Evolutionary conservation across 139 green algal species (phyloP).

Genomic region (Spirogloea muscicola): DNA sequence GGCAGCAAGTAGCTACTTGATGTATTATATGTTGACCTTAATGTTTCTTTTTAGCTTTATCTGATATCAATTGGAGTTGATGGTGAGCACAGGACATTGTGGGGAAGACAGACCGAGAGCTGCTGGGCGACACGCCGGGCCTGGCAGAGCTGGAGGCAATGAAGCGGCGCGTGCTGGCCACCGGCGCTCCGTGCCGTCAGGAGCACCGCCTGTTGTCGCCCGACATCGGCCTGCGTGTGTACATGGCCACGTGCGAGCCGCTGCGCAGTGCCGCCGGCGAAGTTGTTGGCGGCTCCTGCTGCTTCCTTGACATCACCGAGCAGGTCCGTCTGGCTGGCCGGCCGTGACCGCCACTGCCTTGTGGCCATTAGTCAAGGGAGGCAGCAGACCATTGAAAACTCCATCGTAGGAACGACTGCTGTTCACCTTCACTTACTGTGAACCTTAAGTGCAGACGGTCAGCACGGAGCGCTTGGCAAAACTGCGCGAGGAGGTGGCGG

Average conservation of each 20-base stretch:
- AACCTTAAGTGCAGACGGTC: not conserved
- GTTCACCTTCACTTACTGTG: conserved; percentile 4
- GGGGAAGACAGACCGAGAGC: not conserved
- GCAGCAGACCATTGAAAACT: not conserved
- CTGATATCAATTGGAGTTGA: not conserved
- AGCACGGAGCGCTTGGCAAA: conserved; percentile 5
- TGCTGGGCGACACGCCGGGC: not conserved
- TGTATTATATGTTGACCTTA: not conserved
- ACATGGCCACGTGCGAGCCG: conserved; percentile 3
- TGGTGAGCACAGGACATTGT: too few relatives aligned
- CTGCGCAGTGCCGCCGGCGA: not conserved
- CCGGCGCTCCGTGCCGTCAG: not conserved
- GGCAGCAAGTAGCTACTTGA: not conserved
- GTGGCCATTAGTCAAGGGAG: not conserved
- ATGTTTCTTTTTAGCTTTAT: not conserved
- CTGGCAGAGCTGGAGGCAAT: not conserved
- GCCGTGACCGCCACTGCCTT: too few relatives aligned
- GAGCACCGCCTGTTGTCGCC: not conserved
- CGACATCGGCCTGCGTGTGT: not conserved
- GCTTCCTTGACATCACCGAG: not conserved
- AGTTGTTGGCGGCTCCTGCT: not conserved
- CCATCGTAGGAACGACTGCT: not conserved
- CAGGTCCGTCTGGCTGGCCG: too few relatives aligned
- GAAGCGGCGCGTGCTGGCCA: not conserved
- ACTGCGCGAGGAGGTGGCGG: not conserved